phyloP scores from a whole-genome alignment of 345 rosid species.

The Euclidium syriacum region DNA sequence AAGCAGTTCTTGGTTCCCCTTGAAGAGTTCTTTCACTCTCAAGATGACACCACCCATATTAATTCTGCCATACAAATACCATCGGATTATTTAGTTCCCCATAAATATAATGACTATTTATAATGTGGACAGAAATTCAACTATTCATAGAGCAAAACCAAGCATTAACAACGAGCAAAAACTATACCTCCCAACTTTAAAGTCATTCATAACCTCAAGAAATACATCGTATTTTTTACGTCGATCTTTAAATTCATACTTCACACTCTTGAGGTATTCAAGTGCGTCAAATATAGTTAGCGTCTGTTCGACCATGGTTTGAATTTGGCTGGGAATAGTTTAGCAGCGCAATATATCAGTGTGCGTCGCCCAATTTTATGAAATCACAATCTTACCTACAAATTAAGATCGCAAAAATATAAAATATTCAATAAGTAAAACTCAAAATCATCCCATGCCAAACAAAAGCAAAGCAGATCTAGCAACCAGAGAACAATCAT shows the following conservation, averaged over 20 bases:
- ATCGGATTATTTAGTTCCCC: neutral
- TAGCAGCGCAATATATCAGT: too few relatives aligned
- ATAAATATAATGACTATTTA: neutral
- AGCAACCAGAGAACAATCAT: neutral
- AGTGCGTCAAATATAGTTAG: slow-evolving; percentile 64
- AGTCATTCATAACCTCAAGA: slow-evolving; percentile 79
- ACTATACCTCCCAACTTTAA: slow-evolving; percentile 67
- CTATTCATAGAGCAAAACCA: too few relatives aligned
- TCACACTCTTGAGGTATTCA: slow-evolving; percentile 65
- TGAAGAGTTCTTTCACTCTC: slow-evolving; percentile 72
- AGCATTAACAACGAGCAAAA: too few relatives aligned
- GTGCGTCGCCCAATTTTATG: too few relatives aligned
- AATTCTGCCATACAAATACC: slow-evolving; percentile 38
- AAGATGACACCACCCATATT: slow-evolving; percentile 70
- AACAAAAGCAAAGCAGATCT: neutral
- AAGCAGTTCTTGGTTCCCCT: slow-evolving; percentile 65
- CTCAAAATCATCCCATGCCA: too few relatives aligned
- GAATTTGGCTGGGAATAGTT: too few relatives aligned
- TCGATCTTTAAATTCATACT: slow-evolving; percentile 70
- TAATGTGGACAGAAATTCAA: neutral
- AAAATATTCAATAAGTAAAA: too few relatives aligned
- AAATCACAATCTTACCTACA: too few relatives aligned
- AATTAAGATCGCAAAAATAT: too few relatives aligned
- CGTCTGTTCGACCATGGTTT: slow-evolving; percentile 23
- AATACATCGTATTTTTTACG: slow-evolving; percentile 63